Conservation (phyloP, 139 green algal genomes). For the Coelastrella sp. region DNA sequence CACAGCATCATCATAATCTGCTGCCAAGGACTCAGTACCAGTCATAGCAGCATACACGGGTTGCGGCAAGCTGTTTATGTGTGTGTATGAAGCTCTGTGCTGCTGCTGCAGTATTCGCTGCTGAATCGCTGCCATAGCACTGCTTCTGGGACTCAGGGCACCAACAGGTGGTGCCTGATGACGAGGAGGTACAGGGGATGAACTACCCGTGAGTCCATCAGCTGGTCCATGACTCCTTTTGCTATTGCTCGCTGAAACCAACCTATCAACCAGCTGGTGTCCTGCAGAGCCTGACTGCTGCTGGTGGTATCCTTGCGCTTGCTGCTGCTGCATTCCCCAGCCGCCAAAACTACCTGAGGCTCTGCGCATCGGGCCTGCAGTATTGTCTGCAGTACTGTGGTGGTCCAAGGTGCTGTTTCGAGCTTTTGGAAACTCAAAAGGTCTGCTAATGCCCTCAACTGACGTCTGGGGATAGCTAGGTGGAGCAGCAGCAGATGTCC, state of each 20-base stretch:
- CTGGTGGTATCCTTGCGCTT: neutral
- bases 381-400: neutral
- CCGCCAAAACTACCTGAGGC: neutral
- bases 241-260: too few relatives aligned
- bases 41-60: neutral
- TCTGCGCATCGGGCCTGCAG: neutral
- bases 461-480: too few relatives aligned
- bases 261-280: too few relatives aligned
- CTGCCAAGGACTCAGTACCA: neutral
- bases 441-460: too few relatives aligned
- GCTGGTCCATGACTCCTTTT: neutral
- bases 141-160: constrained; percentile 12
- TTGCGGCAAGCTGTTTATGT: neutral
- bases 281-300: too few relatives aligned
- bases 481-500: neutral
- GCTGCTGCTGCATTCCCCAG: neutral
- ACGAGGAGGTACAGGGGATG: constrained; percentile 9
- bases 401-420: neutral
- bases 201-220: neutral
- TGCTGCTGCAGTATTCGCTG: constrained; percentile 10
- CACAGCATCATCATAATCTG: neutral
- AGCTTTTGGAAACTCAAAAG: constrained; percentile 21
- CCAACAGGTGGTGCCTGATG: neutral
- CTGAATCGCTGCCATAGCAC: neutral
- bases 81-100: neutral